Evolutionary conservation across 768 basidiomycete species (phyloP), one percentile per base, ranked within the genome.

Genomic region (Naganishia vishniacii): DNA sequence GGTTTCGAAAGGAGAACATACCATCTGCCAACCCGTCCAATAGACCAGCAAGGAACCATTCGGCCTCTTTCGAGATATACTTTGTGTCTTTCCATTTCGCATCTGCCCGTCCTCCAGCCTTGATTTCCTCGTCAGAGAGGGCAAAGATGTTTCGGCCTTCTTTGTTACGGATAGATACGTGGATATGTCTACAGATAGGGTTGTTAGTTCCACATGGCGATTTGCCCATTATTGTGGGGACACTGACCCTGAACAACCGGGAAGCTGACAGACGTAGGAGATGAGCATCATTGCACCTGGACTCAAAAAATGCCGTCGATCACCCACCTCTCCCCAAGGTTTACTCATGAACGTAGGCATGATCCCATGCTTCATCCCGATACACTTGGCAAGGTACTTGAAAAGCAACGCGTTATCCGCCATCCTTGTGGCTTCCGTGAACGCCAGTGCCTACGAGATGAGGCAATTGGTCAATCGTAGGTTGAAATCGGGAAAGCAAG

Each of bases 261-360:
- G 93, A 68, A 97, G 83, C 88, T 95, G 69, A 1, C 48, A 18
- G 48, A 18, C 28, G 56, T 53, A 58, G 47, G 16, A 61, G 12
- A 58, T 45, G 18, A 29, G 56, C 31, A 8, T 32, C 31, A 15
- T 7, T 15, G 34, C 34, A 37, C 34, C 29, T 18, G 53, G 25
- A 4, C 13, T 12, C 12, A 46, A 0, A 11, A 28, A 11, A 25
- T 48, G 3, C 6, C 23, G 29, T 9, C 6, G 48, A 20, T n/a
- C 1, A 80, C 87, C 73, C 72, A 92, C 91, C 72, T 90, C 86
- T 32, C 86, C 86, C 88, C 90, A 95, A 26, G 93, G 93, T 71
- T 97, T 97, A 0, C 93, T 92, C 94, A 97, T 98, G 78, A 99
- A 99, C 65, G 90, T 94, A 1, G 95, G 94, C 41, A 91, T 83